Conservation (phyloP, 2,329 filamentous ascomycete genomes). For the Diaporthe australafricana region DNA sequence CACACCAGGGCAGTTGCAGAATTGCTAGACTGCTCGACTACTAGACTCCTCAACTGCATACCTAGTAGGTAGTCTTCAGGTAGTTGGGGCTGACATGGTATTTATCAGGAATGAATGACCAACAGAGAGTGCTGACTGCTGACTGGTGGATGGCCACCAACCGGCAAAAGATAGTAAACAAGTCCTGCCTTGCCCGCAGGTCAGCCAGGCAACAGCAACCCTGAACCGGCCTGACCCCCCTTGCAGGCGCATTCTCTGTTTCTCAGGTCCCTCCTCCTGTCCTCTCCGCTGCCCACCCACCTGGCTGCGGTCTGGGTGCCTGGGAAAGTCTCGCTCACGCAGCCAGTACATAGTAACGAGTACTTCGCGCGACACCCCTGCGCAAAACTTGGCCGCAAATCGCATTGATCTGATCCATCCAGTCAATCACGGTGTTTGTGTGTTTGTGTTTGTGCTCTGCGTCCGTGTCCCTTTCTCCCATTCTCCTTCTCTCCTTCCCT, state of each 20-base stretch:
- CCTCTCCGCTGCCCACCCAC: no score
- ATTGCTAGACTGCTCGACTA: no score
- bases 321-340: not conserved
- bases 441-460: constrained; percentile 3
- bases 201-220: constrained; percentile 11
- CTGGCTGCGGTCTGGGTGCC: no score
- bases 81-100: not conserved
- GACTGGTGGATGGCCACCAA: constrained; percentile 10
- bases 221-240: not conserved
- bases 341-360: no score
- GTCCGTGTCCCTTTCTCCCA: not conserved
- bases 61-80: not conserved
- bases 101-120: not conserved
- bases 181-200: not conserved
- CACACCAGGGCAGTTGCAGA: not conserved
- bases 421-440: not conserved
- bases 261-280: not conserved
- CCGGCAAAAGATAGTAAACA: constrained; percentile 16
- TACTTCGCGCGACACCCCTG: constrained; percentile 6
- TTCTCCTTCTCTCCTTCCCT: not conserved
- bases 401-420: constrained; percentile 20
- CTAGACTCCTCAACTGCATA: not conserved
- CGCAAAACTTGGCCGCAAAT: constrained; percentile 22
- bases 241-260: not conserved
- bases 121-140: not conserved